A percentile compares a stretch with the other conserved stretches of the same genome.
Evolutionary conservation across 148 eudicot genomes (phyloP).

Genomic region (Oxyria digyna): DNA sequence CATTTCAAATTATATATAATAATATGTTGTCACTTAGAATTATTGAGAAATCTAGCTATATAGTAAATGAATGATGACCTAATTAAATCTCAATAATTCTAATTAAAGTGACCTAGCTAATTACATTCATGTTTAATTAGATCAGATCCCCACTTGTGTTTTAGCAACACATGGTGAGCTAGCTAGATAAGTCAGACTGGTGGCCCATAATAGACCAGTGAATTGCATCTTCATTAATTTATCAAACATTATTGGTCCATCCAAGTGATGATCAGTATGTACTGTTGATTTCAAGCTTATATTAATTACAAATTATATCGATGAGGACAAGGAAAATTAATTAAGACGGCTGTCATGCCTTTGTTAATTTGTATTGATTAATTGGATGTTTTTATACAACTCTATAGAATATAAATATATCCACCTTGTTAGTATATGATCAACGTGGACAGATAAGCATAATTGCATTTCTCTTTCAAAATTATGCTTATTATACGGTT

Average conservation of each 20-base stretch:
- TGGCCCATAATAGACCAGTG: neutral
- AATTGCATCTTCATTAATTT: too few relatives aligned
- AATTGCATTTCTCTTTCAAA: neutral
- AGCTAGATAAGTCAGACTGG: neutral
- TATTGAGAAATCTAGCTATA: too few relatives aligned
- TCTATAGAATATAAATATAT: too few relatives aligned
- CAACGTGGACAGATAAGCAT: constrained; percentile 6
- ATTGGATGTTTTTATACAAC: neutral
- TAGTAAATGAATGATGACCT: too few relatives aligned
- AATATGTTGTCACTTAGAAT: too few relatives aligned
- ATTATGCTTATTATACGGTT: neutral
- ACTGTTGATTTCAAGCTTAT: neutral
- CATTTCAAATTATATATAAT: too few relatives aligned
- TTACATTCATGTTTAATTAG: too few relatives aligned
- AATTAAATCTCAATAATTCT: too few relatives aligned
- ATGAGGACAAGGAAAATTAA: neutral
- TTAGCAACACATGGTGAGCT: neutral
- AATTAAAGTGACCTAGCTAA: too few relatives aligned
- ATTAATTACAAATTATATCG: neutral
- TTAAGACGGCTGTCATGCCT: neutral
- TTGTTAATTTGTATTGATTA: neutral
- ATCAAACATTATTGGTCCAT: neutral
- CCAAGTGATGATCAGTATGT: neutral
- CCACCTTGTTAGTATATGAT: neutral
- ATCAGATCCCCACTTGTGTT: neutral